Base-by-base conservation (phyloP, 345 rosid genomes). In the Fremontodendron californicum region DNA sequence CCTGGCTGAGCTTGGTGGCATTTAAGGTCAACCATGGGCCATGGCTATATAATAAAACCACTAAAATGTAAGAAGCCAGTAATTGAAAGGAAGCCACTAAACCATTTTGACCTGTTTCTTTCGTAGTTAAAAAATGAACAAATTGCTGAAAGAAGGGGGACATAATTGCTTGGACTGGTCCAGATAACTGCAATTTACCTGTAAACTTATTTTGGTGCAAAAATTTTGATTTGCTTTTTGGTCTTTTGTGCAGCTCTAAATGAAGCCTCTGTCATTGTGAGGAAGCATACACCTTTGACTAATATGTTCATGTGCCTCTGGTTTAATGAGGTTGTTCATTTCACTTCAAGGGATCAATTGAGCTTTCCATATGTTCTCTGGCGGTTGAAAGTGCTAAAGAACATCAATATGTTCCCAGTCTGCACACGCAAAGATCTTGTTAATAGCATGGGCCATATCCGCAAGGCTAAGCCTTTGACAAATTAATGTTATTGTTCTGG, bases 251-350 rank as follows among this genome's bases (percentile, higher is more conserved):
- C 92, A 95, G 99, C 98, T 75, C 82, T 95, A 57, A 84, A 84
- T 42, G 99, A 95, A 86, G 97, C 98, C 40, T 95, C 98, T 5
- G 90, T 95, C 64, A 95, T 95, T 37, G 96, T 90, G 82, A 87
- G 99, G 85, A 86, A 95, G 85, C 96, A 95, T 77, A 83, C 91
- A 7, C 92, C 94, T 10, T 25, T 92, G 73, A 87, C 87, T 19
- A 90, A 95, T 81, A 78, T 93, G 58, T 88, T 95, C 33, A 90
- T 91, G 97, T 95, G 99, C 90, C 90, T 92, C n/a, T 95, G 98
- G 99, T 93, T 93, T 82, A 90, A 95, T 61, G 99, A 95, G 85
- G 99, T 90, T 4, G 98, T 93, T 23, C 92, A 94, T 15, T 95
- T 83, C 85, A 95, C 98, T 3, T 93, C 99, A 4, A 88, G 99